Evolutionary conservation across 1,284 basidiomycete genomes (phyloP).

Genomic region (Takashimella tepidaria): DNA sequence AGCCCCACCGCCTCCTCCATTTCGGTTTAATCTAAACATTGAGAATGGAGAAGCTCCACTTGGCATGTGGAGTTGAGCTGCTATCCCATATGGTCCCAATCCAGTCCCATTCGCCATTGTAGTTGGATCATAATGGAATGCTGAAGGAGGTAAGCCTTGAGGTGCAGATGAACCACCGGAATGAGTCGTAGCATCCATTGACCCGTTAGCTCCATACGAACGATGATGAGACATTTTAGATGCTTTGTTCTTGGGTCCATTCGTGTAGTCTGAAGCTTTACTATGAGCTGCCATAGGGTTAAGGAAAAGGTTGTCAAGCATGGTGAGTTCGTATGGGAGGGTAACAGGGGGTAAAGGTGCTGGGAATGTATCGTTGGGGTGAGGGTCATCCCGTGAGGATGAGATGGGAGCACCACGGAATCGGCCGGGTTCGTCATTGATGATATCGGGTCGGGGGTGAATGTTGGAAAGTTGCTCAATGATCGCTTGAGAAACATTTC

Average conservation of each 20-base stretch:
- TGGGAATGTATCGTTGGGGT: slow-evolving; percentile 34
- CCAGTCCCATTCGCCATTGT: slow-evolving; percentile 8
- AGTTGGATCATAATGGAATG: slow-evolving; percentile 21
- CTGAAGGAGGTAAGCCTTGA: slow-evolving; percentile 26
- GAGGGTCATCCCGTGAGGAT: slow-evolving; percentile 42
- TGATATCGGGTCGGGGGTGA: slow-evolving; percentile 16
- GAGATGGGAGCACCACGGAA: slow-evolving; percentile 37
- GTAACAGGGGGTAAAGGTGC: slow-evolving; percentile 41
- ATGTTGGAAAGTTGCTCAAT: slow-evolving; percentile 40
- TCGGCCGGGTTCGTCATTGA: slow-evolving; percentile 12
- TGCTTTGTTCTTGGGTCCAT: slow-evolving; percentile 25
- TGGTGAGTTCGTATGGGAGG: slow-evolving; percentile 46
- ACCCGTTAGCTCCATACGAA: not conserved
- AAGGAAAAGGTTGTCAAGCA: slow-evolving; percentile 48
- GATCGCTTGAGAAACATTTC: slow-evolving; percentile 42
- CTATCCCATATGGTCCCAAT: slow-evolving; percentile 22
- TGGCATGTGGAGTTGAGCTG: slow-evolving; percentile 12
- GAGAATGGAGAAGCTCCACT: not conserved
- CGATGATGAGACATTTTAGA: slow-evolving; percentile 1
- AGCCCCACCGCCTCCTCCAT: not conserved
- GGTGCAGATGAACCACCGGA: slow-evolving; percentile 2
- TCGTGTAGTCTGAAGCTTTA: slow-evolving; percentile 47
- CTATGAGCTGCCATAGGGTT: slow-evolving; percentile 47
- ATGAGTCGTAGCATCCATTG: not conserved
- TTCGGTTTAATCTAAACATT: not conserved